These are phyloP conservation scores for Leishmania major DNA, from an alignment of 208 protist genomes.

Conservation along the genomic window DNA sequence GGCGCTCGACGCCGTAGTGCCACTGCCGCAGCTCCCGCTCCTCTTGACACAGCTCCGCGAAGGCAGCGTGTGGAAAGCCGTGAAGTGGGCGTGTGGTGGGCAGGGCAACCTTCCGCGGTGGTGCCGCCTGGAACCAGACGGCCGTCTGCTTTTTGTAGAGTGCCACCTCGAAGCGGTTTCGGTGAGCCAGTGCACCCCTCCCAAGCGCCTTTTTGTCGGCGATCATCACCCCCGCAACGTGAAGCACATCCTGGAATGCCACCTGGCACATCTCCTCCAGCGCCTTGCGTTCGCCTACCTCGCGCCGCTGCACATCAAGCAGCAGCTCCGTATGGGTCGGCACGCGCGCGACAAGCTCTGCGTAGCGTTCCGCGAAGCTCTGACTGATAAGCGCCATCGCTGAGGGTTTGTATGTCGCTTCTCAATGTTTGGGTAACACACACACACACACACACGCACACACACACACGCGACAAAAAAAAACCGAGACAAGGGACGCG, in stretches of 20 bases:
- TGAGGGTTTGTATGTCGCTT: not conserved
- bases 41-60: conserved; percentile 47
- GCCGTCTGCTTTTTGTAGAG: conserved; percentile 47
- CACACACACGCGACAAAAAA: too few relatives aligned
- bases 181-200: conserved; percentile 25
- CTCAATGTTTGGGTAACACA: not conserved
- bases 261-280: conserved; percentile 45
- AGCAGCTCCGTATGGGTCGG: conserved; percentile 48
- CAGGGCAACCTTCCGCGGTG: conserved; percentile 32
- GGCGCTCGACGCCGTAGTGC: conserved; percentile 56
- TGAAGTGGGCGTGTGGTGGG: conserved; percentile 28
- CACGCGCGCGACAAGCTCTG: conserved; percentile 43
- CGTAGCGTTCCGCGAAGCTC: conserved; percentile 72
- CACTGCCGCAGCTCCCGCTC: conserved; percentile 78
- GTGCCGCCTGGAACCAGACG: conserved; percentile 56
- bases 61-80: conserved; percentile 59
- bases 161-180: conserved; percentile 33
- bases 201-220: conserved; percentile 51
- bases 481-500: not conserved
- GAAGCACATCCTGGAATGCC: conserved; percentile 58
- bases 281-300: conserved; percentile 51
- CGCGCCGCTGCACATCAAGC: conserved; percentile 54
- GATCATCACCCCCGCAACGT: conserved; percentile 65
- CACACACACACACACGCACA: too few relatives aligned
- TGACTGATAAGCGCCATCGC: conserved; percentile 53